Evolutionary conservation across 192 early-diverging fungal species (phyloP), one percentile per base, ranked within the genome.

Genomic region (Funneliformis geosporum): DNA sequence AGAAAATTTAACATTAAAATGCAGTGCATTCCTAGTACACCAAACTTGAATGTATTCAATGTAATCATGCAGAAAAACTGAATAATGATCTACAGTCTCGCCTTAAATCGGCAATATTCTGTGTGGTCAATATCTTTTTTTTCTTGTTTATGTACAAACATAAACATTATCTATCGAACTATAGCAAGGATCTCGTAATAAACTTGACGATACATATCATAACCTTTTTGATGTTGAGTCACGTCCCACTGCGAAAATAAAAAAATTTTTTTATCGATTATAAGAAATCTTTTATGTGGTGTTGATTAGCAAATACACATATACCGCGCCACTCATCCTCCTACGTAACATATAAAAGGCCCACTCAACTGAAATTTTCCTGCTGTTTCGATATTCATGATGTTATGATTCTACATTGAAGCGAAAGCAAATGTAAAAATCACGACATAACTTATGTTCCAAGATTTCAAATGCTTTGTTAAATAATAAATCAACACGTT

Each of bases 121-220:
- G 67, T 69, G 39, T 69, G 67, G 67, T 69, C 39, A 21, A 69
- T 69, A 69, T 43, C 67, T 69, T 40, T 69, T 69, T 69, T 69
- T 69, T 65, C 12, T 65, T 65, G 62, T 65, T 12, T 42, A 68
- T 69, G 40, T 69, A 40, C 64, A 27, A 65, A n/a, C 33, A 33
- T 33, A 27, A 65, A 16, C 23, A 65, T 65, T 65, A 69, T n/a
- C 21, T 69, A 18, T 21, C 11, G 33, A 16, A 21, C 21, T 27
- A n/a, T n/a, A 8, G 62, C 33, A 28, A 65, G n/a, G 62, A 65
- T 65, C 62, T 38, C 9, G 25, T 33, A 38, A 38, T 9, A 65
- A 23, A 2, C 33, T 68, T 39, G 66, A 42, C 27, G 8, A 25
- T 23, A 9, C 23, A 25, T 64, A 64, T 9, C n/a, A 25, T 25